A percentile compares a stretch with the other conserved stretches of the same genome.
Conservation (phyloP, 163 green algal species). For the Prototheca wickerhamii region DNA sequence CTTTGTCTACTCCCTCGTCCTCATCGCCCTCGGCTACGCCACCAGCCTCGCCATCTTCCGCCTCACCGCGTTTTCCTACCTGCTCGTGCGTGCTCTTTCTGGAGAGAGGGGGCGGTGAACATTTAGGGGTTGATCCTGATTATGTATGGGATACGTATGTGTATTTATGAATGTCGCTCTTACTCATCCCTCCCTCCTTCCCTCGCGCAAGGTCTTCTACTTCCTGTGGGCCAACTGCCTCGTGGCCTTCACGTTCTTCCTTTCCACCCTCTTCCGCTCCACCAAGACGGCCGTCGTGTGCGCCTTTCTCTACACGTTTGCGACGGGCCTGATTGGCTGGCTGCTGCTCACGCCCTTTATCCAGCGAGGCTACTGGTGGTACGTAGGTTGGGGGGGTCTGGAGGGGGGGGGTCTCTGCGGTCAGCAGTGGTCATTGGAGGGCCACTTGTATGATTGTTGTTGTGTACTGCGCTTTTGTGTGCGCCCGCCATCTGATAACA, state of each 20-base stretch:
- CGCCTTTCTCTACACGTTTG: conserved; percentile 70
- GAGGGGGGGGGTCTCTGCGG: neutral
- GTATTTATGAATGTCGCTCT: neutral
- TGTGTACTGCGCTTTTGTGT: no score
- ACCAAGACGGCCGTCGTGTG: conserved; percentile 40
- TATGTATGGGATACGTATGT: neutral
- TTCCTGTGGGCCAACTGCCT: conserved; percentile 71
- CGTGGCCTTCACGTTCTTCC: conserved; percentile 69
- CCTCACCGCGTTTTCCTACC: conserved; percentile 37
- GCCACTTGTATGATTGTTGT: neutral
- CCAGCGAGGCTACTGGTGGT: conserved; percentile 33
- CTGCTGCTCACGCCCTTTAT: conserved; percentile 46
- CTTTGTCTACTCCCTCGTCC: conserved; percentile 60
- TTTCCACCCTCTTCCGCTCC: conserved; percentile 61
- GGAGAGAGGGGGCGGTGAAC: no score
- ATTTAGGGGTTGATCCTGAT: neutral
- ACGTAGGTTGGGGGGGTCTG: neutral
- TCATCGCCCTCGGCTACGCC: conserved; percentile 58
- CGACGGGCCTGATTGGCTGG: conserved; percentile 45
- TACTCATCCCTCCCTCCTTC: conserved; percentile 6
- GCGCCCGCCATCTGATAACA: no score
- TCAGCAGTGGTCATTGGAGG: neutral
- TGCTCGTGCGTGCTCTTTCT: no score
- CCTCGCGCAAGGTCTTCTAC: conserved; percentile 53
- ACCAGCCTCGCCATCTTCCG: conserved; percentile 70